Base-by-base conservation (phyloP, 345 rosid genomes). In the Eucalyptus tenuipes region DNA sequence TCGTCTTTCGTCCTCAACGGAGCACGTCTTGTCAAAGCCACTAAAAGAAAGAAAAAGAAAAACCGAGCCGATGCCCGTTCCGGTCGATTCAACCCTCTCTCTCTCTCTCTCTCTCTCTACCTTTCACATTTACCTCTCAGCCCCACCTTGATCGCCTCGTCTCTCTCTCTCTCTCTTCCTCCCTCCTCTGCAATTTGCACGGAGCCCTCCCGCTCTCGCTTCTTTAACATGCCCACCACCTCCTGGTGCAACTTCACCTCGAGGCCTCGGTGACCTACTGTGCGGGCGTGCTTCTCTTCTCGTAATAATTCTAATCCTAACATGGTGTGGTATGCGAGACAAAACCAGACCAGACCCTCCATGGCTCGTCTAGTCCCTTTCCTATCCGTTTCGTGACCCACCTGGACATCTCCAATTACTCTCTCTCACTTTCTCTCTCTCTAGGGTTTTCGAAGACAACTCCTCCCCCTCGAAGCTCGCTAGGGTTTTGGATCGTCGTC, bases 211-310 rank as follows among this genome's bases (percentile, higher is more conserved):
- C 15, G 84, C 84, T 75, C 29, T 40, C 84, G 84, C 84, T 40
- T 75, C 84, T 75, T 40, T 88, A 88, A 44, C 90, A 91, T 92
- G 92, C 55, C 55, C 49, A 88, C 88, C 84, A 89, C 87, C 86
- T 87, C 79, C 87, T 31, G 93, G 93, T 95, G 95, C 94, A 95
- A 94, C 93, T 94, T 93, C 95, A 92, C 92, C 91, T 91, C 94
- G 89, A 87, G 88, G 33, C 87, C 91, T 86, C 89, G 91, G 89
- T 90, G 91, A 88, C 49, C 86, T 9, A 81, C 22, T 31, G 13
- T 87, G 25, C 7, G 84, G 47, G 84, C 42, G 47, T 40, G 47
- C 47, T 75, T 75, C 84, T 40, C 84, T 75, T 40, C 47, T 75
- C 29, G 84, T 75, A 40, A 20, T 75, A 75, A 75, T 75, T 40